Evolutionary conservation across 306 rosid species (phyloP), one percentile per base, ranked within the genome.

Genomic region (Ammopiptanthus mongolicus): DNA sequence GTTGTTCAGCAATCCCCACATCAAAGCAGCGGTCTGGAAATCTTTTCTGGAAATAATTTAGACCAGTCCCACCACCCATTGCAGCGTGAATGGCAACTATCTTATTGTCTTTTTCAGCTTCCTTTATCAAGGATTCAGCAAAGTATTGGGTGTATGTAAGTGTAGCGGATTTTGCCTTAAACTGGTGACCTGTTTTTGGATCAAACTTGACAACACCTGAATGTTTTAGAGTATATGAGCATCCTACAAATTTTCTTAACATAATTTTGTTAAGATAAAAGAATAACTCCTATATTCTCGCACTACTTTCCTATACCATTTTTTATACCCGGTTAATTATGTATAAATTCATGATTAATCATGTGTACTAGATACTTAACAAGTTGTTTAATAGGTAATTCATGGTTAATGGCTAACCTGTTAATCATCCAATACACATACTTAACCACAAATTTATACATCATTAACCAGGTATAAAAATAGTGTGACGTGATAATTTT

Each of bases 31-130:
- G 96, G 0, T 91, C 85, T 1, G 98, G 98, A 47, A 90, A 94
- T 75, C 7, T 87, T 73, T 94, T 94, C 70, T 87, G 96, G 86
- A 94, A 94, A 78, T 91, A 90, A 69, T 91, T 88, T 55, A 94
- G 89, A 73, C 97, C 98, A 5, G 98, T 94, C 4, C 96, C 98
- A 29, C 95, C 92, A 23, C 96, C 98, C 98, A 94, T 94, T 69
- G 98, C 98, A 29, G 98, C 98, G 61, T 94, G 98, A 74, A 94
- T 91, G 13, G 90, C 98, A 37, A 94, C 97, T 23, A 94, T 83
- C 71, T 84, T 90, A 2, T 69, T 87, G 71, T 94, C 98, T 7
- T 14, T 1, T 85, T 94, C 95, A 0, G 98, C 98, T 86, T 91
- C 98, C 71, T 90, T 88, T 71, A 94, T 91, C 47, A 94, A 86